Conservation (phyloP, 2,329 filamentous ascomycete species). For the Alternaria triticina region DNA sequence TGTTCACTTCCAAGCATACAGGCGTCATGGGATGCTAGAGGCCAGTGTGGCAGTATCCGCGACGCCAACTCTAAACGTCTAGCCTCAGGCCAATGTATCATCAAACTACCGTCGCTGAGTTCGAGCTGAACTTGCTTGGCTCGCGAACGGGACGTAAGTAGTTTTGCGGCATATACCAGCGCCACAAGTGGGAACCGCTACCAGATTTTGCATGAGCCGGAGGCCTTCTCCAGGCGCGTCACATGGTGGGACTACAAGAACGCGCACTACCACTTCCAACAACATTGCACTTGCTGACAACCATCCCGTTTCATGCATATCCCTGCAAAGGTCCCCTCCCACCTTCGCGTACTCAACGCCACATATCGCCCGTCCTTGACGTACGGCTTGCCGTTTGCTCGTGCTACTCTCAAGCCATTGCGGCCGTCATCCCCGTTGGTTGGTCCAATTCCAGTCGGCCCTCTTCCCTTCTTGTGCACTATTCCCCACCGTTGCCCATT, state of each 20-base stretch:
- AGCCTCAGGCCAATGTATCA: constrained; percentile 24
- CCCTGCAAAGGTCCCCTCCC: constrained; percentile 39
- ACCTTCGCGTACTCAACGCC: constrained; percentile 43
- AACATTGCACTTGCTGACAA: constrained; percentile 40
- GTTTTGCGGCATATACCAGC: constrained; percentile 39
- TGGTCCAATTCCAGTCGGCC: constrained; percentile 43
- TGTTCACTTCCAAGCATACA: neutral
- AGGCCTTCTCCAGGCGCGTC: constrained; percentile 40
- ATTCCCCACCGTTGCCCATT: constrained; percentile 40
- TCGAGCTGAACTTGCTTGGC: constrained; percentile 35
- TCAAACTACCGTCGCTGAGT: constrained; percentile 31
- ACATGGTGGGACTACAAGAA: constrained; percentile 43
- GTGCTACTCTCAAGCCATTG: constrained; percentile 37
- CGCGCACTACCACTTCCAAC: constrained; percentile 31
- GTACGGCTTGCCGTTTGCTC: constrained; percentile 43
- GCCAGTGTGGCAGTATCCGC: constrained; percentile 11
- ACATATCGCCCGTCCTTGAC: constrained; percentile 46
- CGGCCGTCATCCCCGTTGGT: constrained; percentile 40
- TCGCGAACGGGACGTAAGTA: constrained; percentile 39
- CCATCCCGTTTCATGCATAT: constrained; percentile 43
- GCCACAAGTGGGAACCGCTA: constrained; percentile 44
- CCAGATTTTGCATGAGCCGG: constrained; percentile 40
- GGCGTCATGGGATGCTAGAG: neutral
- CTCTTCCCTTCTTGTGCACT: constrained; percentile 46
- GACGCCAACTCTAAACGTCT: constrained; percentile 17